phyloP scores from a whole-genome alignment of 2,329 filamentous ascomycete genomes.

The Fusarium sp. region DNA sequence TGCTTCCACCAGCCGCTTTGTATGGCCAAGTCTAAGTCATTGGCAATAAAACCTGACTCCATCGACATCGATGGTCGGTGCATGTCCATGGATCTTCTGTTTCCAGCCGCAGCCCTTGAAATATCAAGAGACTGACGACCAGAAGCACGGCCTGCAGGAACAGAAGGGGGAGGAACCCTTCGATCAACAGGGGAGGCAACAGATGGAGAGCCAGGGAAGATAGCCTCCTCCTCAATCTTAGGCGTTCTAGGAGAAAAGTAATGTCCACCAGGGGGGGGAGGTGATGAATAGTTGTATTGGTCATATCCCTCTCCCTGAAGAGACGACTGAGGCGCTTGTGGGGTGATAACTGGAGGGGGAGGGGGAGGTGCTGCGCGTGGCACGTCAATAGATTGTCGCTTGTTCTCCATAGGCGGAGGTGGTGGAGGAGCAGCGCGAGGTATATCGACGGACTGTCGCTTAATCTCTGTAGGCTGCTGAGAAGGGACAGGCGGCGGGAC shows the following conservation, averaged over 20 bases:
- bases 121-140: constrained; percentile 55
- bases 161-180: constrained; percentile 59
- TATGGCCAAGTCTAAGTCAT: constrained; percentile 83
- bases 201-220: constrained; percentile 64
- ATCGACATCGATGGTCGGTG: constrained; percentile 78
- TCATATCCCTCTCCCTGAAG: constrained; percentile 77
- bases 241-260: constrained; percentile 55
- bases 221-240: constrained; percentile 61
- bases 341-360: constrained; percentile 69
- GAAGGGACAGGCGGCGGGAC: constrained; percentile 75
- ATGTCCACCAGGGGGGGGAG: constrained; percentile 49
- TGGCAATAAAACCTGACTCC: constrained; percentile 87
- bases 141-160: constrained; percentile 42
- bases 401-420: constrained; percentile 68
- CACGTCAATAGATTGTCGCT: constrained; percentile 76
- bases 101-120: constrained; percentile 57
- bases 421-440: constrained; percentile 79
- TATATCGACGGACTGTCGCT: constrained; percentile 76
- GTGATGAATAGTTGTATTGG: constrained; percentile 68
- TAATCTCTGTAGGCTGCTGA: constrained; percentile 67
- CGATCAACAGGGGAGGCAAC: constrained; percentile 61
- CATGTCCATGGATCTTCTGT: constrained; percentile 78
- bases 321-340: constrained; percentile 55
- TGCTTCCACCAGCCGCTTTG: constrained; percentile 90
- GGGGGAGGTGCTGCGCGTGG: constrained; percentile 79